Conservation (phyloP, 129 eudicot genomes). For the Arctium minus region DNA sequence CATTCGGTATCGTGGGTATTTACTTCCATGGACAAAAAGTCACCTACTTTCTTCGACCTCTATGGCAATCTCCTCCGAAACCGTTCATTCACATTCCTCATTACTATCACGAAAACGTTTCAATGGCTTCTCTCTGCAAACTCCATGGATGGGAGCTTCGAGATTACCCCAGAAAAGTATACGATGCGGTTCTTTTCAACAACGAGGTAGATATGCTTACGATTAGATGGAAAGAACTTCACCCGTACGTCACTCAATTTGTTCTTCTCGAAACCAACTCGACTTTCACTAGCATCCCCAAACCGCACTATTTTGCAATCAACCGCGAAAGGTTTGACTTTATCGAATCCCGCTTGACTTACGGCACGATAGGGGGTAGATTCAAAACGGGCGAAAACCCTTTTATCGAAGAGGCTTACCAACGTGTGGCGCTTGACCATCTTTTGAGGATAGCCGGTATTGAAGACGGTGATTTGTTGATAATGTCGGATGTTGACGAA, state of each 20-base stretch:
- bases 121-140: slow-evolving; percentile 61
- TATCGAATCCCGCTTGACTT: slow-evolving; percentile 60
- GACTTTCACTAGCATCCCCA: slow-evolving; percentile 67
- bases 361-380: slow-evolving; percentile 64
- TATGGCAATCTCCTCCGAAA: slow-evolving; percentile 80
- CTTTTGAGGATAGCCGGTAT: slow-evolving; percentile 66
- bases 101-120: slow-evolving; percentile 62
- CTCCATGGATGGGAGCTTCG: slow-evolving; percentile 75
- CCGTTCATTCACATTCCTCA: slow-evolving; percentile 57
- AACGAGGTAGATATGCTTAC: slow-evolving; percentile 77
- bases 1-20: slow-evolving; percentile 37
- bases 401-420: slow-evolving; percentile 74
- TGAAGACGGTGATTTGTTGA: slow-evolving; percentile 65
- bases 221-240: slow-evolving; percentile 68
- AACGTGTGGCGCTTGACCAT: slow-evolving; percentile 63
- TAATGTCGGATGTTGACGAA: slow-evolving; percentile 84
- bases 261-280: slow-evolving; percentile 74
- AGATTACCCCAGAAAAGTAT: slow-evolving; percentile 64
- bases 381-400: slow-evolving; percentile 69
- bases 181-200: slow-evolving; percentile 68
- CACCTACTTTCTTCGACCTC: slow-evolving; percentile 59
- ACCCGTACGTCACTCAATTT: slow-evolving; percentile 66
- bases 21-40: slow-evolving; percentile 64
- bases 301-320: slow-evolving; percentile 49
- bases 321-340: slow-evolving; percentile 47